These are phyloP conservation scores for Entophlyctis helioformis DNA, from an alignment of 192 early-diverging fungal genomes.

Conservation along the genomic window DNA sequence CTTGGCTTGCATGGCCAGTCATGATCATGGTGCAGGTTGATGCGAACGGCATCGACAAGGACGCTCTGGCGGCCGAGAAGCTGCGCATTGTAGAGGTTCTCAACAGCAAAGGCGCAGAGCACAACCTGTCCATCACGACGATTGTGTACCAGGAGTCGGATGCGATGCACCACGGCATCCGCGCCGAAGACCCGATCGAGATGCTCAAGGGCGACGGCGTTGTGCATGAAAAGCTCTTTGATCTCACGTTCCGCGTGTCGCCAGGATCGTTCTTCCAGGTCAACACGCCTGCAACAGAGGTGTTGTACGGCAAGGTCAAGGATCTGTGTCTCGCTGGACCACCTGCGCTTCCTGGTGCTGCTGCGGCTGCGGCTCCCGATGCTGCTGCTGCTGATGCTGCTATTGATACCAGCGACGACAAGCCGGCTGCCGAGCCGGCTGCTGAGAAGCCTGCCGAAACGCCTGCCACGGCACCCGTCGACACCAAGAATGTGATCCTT, in stretches of 20 bases:
- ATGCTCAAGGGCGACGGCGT: slow-evolving; percentile 37
- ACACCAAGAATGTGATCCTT: slow-evolving; percentile 18
- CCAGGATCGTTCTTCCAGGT: slow-evolving; percentile 70
- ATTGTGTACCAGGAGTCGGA: slow-evolving; percentile 25
- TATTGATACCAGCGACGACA: slow-evolving; percentile 1
- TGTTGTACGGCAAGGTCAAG: slow-evolving; percentile 42
- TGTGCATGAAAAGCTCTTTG: slow-evolving; percentile 55
- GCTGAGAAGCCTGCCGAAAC: slow-evolving; percentile 1
- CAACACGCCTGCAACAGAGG: slow-evolving; percentile 58
- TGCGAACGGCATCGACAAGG: slow-evolving; percentile 23
- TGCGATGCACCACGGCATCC: slow-evolving; percentile 45
- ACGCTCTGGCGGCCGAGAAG: slow-evolving; percentile 13
- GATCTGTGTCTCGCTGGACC: slow-evolving; percentile 26
- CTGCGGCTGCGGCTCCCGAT: too few relatives aligned
- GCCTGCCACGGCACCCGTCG: background rate
- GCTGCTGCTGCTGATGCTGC: too few relatives aligned
- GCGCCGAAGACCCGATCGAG: slow-evolving; percentile 25
- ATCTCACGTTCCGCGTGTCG: slow-evolving; percentile 54
- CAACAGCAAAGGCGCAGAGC: too few relatives aligned
- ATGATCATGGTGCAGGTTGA: slow-evolving; percentile 56
- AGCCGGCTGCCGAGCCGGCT: slow-evolving; percentile 1
- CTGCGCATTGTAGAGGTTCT: too few relatives aligned
- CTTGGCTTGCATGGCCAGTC: slow-evolving; percentile 10
- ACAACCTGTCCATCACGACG: too few relatives aligned
- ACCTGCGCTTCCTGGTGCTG: background rate